Percentiles rank a stretch among this genome's conserved stretches.
Evolutionary conservation across 768 basidiomycete genomes (phyloP).

Genomic region (Serendipita sp.): DNA sequence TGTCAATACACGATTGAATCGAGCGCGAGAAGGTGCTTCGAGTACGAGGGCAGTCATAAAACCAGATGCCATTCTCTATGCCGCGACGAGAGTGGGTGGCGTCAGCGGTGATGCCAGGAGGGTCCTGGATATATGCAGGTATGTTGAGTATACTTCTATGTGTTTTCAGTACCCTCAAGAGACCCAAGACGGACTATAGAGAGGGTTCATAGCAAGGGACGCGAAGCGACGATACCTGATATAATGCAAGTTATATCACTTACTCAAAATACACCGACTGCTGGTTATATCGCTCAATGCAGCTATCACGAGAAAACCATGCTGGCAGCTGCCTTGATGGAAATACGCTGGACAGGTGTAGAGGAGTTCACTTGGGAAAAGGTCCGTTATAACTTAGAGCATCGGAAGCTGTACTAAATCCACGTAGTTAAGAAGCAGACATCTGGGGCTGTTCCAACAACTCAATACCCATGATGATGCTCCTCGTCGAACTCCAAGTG

Average conservation of each 20-base stretch:
- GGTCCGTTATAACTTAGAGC: constrained; percentile 25
- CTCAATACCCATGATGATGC: constrained; percentile 45
- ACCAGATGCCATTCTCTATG: constrained; percentile 65
- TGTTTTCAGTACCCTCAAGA: constrained; percentile 2
- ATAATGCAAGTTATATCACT: constrained; percentile 63
- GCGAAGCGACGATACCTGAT: constrained; percentile 47
- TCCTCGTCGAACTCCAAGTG: constrained; percentile 38
- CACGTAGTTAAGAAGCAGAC: not conserved
- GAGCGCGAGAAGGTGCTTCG: constrained; percentile 33
- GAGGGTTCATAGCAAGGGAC: constrained; percentile 36
- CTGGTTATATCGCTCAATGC: constrained; percentile 64
- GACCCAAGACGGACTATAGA: constrained; percentile 55
- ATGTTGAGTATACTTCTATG: constrained; percentile 9
- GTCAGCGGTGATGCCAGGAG: constrained; percentile 91
- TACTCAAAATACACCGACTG: constrained; percentile 85
- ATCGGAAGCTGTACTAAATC: not conserved
- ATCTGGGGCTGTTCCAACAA: constrained; percentile 68
- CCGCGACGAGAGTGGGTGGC: constrained; percentile 59
- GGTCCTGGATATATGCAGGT: constrained; percentile 86
- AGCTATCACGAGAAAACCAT: constrained; percentile 80
- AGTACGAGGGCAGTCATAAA: constrained; percentile 34
- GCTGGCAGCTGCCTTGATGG: constrained; percentile 69
- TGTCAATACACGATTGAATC: constrained; percentile 61
- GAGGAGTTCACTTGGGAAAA: constrained; percentile 79
- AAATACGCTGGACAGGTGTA: constrained; percentile 67